Percentiles rank a stretch among this genome's conserved stretches.
Conservation (phyloP, 805 yeast species). For the Candida tibetensis region DNA sequence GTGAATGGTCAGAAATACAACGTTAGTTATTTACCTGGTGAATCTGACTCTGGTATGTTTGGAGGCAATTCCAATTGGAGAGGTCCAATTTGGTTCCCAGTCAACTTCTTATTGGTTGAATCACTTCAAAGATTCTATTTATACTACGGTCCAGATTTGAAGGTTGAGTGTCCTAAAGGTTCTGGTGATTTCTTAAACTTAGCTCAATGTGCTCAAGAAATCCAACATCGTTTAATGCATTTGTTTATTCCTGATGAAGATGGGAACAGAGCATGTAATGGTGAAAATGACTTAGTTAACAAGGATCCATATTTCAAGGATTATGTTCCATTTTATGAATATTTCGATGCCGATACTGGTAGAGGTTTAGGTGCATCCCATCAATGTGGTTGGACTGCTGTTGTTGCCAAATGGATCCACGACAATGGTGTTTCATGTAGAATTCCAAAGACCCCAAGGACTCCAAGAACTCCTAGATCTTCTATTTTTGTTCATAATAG, state of each 20-base stretch:
- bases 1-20: constrained; percentile 71
- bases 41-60: constrained; percentile 88
- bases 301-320: constrained; percentile 72
- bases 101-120: constrained; percentile 80
- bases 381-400: constrained; percentile 96
- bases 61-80: constrained; percentile 98
- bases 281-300: constrained; percentile 53
- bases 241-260: constrained; percentile 67
- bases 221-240: constrained; percentile 80
- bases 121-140: constrained; percentile 82
- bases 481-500: constrained; percentile 21
- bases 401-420: constrained; percentile 88
- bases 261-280: constrained; percentile 75
- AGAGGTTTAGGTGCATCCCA: constrained; percentile 91
- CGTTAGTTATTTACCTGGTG: constrained; percentile 80
- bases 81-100: constrained; percentile 97
- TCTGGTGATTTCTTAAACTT: constrained; percentile 73
- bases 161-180: constrained; percentile 85
- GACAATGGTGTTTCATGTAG: constrained; percentile 77
- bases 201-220: constrained; percentile 87
- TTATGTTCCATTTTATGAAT: constrained; percentile 76
- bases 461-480: constrained; percentile 28
- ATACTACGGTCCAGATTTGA: constrained; percentile 82
- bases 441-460: constrained; percentile 43
- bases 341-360: constrained; percentile 92